These are phyloP conservation scores for Penicillium sp. DNA, from an alignment of 2,329 filamentous ascomycete genomes.

Conservation along the genomic window DNA sequence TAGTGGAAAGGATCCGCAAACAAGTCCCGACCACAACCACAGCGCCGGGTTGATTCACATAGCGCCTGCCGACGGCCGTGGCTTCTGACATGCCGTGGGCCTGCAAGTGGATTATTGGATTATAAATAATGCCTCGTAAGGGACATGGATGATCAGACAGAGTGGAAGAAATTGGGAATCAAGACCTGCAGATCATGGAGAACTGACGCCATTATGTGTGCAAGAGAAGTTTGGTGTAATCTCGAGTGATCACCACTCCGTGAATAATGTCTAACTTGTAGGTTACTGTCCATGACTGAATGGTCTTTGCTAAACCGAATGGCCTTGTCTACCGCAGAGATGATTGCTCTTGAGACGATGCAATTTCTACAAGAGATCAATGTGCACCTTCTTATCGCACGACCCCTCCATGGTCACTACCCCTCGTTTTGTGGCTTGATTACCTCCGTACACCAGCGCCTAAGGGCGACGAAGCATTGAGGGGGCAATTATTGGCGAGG, in stretches of 20 bases:
- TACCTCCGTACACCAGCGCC: neutral
- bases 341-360: neutral
- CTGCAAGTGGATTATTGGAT: neutral
- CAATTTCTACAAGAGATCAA: neutral
- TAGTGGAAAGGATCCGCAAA: too few relatives aligned
- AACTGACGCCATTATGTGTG: conserved; percentile 3
- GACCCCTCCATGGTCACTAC: neutral
- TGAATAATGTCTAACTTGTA: too few relatives aligned
- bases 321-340: neutral
- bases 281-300: too few relatives aligned
- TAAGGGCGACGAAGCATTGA: neutral
- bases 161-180: neutral
- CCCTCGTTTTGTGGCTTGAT: neutral
- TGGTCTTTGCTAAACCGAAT: neutral
- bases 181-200: neutral
- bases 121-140: neutral
- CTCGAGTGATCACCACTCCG: neutral
- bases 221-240: neutral
- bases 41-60: neutral
- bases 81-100: conserved; percentile 1
- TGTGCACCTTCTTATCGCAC: neutral
- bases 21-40: neutral
- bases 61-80: neutral
- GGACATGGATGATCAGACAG: neutral
- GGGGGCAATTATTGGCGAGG: neutral